These are phyloP conservation scores for Calonectria montana DNA, from an alignment of 2,329 filamentous ascomycete genomes.

Conservation along the genomic window DNA sequence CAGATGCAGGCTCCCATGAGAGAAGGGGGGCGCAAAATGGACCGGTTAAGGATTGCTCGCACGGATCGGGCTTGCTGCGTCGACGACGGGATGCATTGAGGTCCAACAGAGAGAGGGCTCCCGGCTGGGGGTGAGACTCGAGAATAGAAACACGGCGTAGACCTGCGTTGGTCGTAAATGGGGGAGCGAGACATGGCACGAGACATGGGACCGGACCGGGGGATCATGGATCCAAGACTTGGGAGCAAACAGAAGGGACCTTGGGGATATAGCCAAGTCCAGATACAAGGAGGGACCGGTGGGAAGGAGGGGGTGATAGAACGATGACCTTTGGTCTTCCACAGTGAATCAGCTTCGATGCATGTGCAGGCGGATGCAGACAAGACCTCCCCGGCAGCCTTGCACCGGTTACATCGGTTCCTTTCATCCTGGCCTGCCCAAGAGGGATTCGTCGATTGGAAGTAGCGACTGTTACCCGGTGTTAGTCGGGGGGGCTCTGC, in stretches of 20 bases:
- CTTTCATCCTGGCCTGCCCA: background rate
- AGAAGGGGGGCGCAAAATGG: background rate
- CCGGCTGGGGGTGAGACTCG: background rate
- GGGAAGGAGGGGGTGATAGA: background rate
- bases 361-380: background rate
- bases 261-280: background rate
- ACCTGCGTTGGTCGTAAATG: background rate
- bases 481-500: background rate
- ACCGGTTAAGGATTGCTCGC: background rate
- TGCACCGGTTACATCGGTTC: background rate
- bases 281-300: background rate
- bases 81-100: background rate
- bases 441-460: background rate
- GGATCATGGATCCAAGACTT: background rate
- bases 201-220: background rate
- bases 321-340: background rate
- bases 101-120: background rate
- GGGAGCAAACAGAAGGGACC: background rate
- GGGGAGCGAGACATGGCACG: background rate
- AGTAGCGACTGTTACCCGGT: background rate
- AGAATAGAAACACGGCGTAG: background rate
- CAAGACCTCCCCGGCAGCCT: background rate
- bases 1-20: background rate
- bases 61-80: background rate
- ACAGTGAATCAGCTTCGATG: background rate